Evolutionary conservation across 2,329 filamentous ascomycete species (phyloP).

Genomic region (Trichoderma lentiforme): DNA sequence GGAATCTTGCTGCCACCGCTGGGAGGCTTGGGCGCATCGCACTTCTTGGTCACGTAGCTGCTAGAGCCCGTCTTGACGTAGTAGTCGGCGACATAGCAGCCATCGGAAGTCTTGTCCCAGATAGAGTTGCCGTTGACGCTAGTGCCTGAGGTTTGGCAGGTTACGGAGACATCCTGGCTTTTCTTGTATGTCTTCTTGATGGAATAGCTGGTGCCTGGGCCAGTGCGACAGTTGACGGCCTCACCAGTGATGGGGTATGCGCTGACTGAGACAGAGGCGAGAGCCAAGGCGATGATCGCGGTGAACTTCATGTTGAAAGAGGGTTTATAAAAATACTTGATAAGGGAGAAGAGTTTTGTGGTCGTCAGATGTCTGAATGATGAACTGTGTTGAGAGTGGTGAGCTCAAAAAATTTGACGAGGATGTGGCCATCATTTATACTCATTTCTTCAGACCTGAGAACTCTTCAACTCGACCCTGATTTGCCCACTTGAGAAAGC

Average conservation of each 20-base stretch:
- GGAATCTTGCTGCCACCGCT: background rate
- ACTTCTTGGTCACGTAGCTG: conserved; percentile 12
- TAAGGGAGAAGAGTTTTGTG: background rate
- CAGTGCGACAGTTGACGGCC: conserved; percentile 20
- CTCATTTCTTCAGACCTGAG: background rate
- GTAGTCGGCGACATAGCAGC: conserved; percentile 21
- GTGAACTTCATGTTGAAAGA: conserved; percentile 3
- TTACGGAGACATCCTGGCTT: conserved; percentile 17
- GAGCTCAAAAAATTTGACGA: background rate
- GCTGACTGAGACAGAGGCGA: conserved; percentile 1
- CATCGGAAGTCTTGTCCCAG: conserved; percentile 20
- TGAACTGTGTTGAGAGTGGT: background rate
- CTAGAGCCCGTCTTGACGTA: conserved; percentile 21
- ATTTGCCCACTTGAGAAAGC: background rate
- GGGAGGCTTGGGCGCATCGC: conserved; percentile 1
- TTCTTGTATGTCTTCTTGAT: conserved; percentile 19
- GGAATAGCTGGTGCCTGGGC: conserved; percentile 14
- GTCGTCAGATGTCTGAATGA: background rate
- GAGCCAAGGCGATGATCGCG: background rate
- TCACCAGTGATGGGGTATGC: conserved; percentile 18
- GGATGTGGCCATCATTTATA: background rate
- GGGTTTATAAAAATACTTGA: background rate
- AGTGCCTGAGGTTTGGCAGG: conserved; percentile 20
- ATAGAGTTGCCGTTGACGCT: conserved; percentile 17
- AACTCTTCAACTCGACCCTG: background rate